Conservation (phyloP, 768 basidiomycete genomes). For the Butyriboletus loyo region DNA sequence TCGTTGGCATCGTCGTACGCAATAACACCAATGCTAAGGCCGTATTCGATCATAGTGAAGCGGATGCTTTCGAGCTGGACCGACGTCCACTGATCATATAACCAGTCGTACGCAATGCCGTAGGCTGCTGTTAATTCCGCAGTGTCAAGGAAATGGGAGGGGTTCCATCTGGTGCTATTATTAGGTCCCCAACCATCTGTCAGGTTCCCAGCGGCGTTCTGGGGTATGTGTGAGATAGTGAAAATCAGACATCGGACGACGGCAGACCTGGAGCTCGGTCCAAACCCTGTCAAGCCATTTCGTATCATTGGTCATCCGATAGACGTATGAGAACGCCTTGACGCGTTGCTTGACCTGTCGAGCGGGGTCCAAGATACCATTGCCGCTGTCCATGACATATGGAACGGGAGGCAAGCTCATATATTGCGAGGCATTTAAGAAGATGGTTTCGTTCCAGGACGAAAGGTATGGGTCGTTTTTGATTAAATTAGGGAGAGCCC, state of each 20-base stretch:
- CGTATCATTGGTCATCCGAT: constrained; percentile 88
- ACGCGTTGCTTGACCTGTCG: constrained; percentile 86
- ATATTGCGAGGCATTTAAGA: constrained; percentile 82
- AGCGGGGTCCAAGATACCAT: constrained; percentile 89
- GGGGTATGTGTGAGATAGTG: neutral
- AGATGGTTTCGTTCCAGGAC: constrained; percentile 89
- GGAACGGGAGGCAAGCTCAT: constrained; percentile 56
- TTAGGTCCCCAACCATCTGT: constrained; percentile 62
- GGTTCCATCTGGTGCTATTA: constrained; percentile 75
- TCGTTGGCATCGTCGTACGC: constrained; percentile 45
- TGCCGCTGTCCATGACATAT: constrained; percentile 77
- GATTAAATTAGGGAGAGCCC: constrained; percentile 74
- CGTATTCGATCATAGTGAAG: constrained; percentile 71
- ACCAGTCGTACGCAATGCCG: constrained; percentile 95
- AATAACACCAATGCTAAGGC: constrained; percentile 62
- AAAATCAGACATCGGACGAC: neutral
- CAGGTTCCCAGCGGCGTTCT: constrained; percentile 74
- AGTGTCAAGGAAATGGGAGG: constrained; percentile 84
- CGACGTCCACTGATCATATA: constrained; percentile 78
- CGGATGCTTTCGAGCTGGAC: constrained; percentile 70
- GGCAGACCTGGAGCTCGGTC: constrained; percentile 76
- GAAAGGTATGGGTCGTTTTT: constrained; percentile 79
- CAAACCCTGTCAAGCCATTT: constrained; percentile 86
- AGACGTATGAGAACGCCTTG: constrained; percentile 91
- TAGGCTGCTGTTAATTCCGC: constrained; percentile 90